Conservation (phyloP, 1,284 basidiomycete species). For the Malassezia yamatoensis region DNA sequence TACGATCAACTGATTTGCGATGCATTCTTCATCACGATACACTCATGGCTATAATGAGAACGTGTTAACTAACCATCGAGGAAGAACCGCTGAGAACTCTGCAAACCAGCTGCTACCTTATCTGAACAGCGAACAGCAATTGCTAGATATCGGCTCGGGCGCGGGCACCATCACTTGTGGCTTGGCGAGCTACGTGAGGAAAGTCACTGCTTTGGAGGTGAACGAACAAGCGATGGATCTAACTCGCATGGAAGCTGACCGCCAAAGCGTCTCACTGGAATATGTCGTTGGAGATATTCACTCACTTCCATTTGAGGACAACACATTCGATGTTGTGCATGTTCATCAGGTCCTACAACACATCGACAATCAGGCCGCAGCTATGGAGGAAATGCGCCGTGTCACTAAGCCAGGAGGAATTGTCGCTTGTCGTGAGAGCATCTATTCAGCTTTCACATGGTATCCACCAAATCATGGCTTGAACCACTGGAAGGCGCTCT, state of each 20-base stretch:
- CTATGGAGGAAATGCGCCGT: constrained; percentile 2
- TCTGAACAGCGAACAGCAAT: not conserved
- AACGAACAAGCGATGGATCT: not conserved
- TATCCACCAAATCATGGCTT: not conserved
- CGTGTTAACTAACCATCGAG: not conserved
- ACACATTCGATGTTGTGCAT: constrained; percentile 3
- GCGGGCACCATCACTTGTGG: constrained; percentile 1
- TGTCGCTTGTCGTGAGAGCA: not conserved
- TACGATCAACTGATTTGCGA: too few relatives aligned
- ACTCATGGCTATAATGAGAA: not conserved
- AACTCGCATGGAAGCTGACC: not conserved
- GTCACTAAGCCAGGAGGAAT: not conserved
- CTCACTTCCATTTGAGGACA: not conserved
- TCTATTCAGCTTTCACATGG: not conserved
- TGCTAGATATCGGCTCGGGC: constrained; percentile 1
- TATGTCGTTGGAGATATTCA: not conserved
- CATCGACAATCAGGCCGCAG: not conserved
- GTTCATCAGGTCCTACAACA: constrained; percentile 4
- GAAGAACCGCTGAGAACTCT: not conserved
- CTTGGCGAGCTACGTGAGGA: not conserved
- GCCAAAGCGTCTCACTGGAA: not conserved
- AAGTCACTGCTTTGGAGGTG: not conserved
- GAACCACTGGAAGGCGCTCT: not conserved
- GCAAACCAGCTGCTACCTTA: not conserved
- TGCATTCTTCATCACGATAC: not conserved